These are phyloP conservation scores for Neofusicoccum ribis DNA, from an alignment of 2,329 filamentous ascomycete species.

Conservation along the genomic window DNA sequence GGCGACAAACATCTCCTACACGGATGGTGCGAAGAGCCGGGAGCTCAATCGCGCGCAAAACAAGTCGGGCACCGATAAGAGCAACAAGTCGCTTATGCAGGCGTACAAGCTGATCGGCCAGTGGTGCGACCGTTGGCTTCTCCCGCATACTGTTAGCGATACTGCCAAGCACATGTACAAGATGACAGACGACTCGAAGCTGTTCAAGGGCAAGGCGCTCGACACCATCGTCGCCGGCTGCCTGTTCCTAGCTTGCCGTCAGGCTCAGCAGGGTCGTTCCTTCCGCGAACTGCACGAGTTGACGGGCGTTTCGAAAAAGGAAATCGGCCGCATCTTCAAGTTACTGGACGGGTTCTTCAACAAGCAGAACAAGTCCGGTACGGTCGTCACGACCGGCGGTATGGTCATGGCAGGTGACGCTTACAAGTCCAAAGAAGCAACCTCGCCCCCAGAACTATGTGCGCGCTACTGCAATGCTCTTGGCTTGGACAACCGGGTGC, in stretches of 20 bases:
- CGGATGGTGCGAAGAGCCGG: slow-evolving; percentile 63
- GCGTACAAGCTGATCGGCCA: slow-evolving; percentile 87
- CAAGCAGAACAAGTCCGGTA: slow-evolving; percentile 50
- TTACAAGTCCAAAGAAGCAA: slow-evolving; percentile 74
- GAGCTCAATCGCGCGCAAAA: slow-evolving; percentile 84
- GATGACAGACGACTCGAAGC: slow-evolving; percentile 85
- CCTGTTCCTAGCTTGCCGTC: slow-evolving; percentile 95
- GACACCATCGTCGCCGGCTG: slow-evolving; percentile 94
- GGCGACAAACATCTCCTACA: slow-evolving; percentile 80
- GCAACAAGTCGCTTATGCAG: slow-evolving; percentile 75
- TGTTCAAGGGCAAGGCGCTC: slow-evolving; percentile 93
- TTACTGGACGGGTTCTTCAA: slow-evolving; percentile 83
- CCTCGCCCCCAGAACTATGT: slow-evolving; percentile 80
- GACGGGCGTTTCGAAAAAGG: slow-evolving; percentile 94
- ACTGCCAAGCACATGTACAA: slow-evolving; percentile 95
- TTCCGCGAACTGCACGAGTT: slow-evolving; percentile 94
- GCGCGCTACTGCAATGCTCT: slow-evolving; percentile 87
- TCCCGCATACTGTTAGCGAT: slow-evolving; percentile 65
- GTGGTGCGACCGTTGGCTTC: slow-evolving; percentile 78
- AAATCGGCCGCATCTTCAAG: slow-evolving; percentile 96
- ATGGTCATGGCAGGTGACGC: slow-evolving; percentile 52
- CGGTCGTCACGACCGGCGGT: slow-evolving; percentile 32
- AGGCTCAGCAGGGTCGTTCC: slow-evolving; percentile 81
- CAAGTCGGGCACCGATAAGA: slow-evolving; percentile 77
- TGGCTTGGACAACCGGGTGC: slow-evolving; percentile 70